These are phyloP conservation scores for Poa pratensis DNA, from an alignment of 176 grass and related monocot genomes.

Conservation along the genomic window DNA sequence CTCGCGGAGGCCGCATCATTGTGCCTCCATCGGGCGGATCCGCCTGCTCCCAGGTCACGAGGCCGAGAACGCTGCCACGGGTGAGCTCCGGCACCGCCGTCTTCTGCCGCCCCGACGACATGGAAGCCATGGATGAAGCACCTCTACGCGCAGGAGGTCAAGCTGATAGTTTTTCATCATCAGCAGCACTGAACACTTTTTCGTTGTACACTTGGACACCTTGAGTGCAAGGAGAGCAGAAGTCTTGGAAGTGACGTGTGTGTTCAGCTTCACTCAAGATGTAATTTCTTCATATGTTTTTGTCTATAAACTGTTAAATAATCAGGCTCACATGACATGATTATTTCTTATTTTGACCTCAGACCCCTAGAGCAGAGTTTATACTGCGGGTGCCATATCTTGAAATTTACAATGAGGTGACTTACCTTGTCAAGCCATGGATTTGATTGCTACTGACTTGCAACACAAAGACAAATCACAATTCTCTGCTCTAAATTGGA, in stretches of 20 bases:
- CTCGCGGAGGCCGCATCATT: too few species aligned
- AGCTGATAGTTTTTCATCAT: conserved; percentile 2
- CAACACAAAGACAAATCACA: background rate
- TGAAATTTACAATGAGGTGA: conserved; percentile 99
- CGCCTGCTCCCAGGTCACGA: too few species aligned
- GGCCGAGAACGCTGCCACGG: too few species aligned
- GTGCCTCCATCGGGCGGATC: too few species aligned
- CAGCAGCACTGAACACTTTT: conserved; percentile 10
- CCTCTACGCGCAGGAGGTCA: too few species aligned
- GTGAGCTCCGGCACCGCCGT: too few species aligned
- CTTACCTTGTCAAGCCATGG: conserved; percentile 24
- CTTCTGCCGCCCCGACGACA: too few species aligned
- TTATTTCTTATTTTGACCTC: conserved; percentile 43
- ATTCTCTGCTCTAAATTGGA: background rate
- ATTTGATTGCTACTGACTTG: conserved; percentile 26
- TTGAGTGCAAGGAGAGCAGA: conserved; percentile 82
- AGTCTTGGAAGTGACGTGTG: conserved; percentile 95
- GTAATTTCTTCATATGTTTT: conserved; percentile 44
- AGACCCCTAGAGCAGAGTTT: conserved; percentile 96
- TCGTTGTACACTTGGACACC: conserved; percentile 12
- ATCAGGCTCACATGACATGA: too few species aligned
- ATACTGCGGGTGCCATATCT: conserved; percentile 96
- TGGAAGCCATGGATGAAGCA: too few species aligned
- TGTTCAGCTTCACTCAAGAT: conserved; percentile 98
- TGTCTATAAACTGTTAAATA: too few species aligned